Evolutionary conservation across 495 filamentous ascomycete genomes (phyloP).

Genomic region (Staphylotrichum tortipilum): DNA sequence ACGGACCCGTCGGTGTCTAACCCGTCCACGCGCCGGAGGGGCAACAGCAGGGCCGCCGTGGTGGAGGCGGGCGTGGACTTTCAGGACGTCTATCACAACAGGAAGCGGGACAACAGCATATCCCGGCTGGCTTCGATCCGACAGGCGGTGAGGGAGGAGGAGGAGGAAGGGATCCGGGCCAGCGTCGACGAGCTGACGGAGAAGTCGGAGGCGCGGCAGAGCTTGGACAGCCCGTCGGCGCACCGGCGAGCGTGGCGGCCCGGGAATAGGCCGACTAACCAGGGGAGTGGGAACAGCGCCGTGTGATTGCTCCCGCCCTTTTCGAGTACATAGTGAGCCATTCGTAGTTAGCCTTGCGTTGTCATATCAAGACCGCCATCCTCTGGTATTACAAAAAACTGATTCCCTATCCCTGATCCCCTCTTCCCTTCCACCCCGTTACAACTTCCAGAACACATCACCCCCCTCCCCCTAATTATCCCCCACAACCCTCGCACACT

Average conservation of each 20-base stretch:
- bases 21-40: constrained; percentile 5
- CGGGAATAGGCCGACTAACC: constrained; percentile 6
- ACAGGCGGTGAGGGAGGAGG: constrained; percentile 18
- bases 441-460: background rate
- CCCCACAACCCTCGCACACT: constrained; percentile 11
- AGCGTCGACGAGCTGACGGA: constrained; percentile 6
- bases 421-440: background rate
- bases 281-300: constrained; percentile 5
- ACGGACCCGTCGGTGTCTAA: background rate
- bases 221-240: constrained; percentile 11
- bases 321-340: background rate
- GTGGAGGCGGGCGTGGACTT: constrained; percentile 27
- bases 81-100: constrained; percentile 24
- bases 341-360: background rate
- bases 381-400: too few species aligned
- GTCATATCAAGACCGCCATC: background rate
- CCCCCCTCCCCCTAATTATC: background rate
- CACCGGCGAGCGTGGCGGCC: constrained; percentile 7
- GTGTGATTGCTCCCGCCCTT: constrained; percentile 8
- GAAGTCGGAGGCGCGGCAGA: constrained; percentile 28
- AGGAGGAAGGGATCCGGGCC: background rate
- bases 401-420: background rate
- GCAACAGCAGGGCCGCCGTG: constrained; percentile 18
- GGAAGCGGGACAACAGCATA: constrained; percentile 14
- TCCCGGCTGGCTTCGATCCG: constrained; percentile 16